These are phyloP conservation scores for Dissophora ornata DNA, from an alignment of 192 early-diverging fungal genomes.

Conservation along the genomic window DNA sequence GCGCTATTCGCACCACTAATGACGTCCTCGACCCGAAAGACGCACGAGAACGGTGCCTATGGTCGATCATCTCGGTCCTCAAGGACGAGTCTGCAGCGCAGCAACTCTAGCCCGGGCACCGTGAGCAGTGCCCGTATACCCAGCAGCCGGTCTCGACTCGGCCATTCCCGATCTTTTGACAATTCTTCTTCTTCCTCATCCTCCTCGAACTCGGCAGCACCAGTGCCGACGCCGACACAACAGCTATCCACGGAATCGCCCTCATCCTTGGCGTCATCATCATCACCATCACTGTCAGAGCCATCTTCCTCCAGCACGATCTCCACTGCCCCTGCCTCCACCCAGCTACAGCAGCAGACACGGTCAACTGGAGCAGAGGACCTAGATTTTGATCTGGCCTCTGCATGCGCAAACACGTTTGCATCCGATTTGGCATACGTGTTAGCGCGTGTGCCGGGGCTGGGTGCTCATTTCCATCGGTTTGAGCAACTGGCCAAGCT, in stretches of 20 bases:
- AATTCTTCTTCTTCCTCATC: background rate
- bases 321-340: too few relatives aligned
- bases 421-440: constrained; percentile 47
- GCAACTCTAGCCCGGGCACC: constrained; percentile 35
- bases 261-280: background rate
- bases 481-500: constrained; percentile 51
- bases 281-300: background rate
- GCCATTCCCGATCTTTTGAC: background rate
- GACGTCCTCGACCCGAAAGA: background rate
- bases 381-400: constrained; percentile 45
- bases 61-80: constrained; percentile 7
- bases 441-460: constrained; percentile 39
- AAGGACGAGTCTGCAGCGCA: constrained; percentile 16
- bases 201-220: background rate
- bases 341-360: constrained; percentile 9
- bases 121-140: background rate
- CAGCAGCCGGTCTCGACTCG: background rate
- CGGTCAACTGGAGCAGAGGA: constrained; percentile 24
- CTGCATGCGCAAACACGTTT: constrained; percentile 50
- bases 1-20: constrained; percentile 5
- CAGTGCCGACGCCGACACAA: background rate
- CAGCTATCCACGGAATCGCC: background rate
- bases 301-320: background rate
- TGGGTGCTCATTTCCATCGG: constrained; percentile 52
- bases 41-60: background rate